Evolutionary conservation across 148 eudicot species (phyloP), one percentile per base, ranked within the genome.

Genomic region (Rhododendron molle): DNA sequence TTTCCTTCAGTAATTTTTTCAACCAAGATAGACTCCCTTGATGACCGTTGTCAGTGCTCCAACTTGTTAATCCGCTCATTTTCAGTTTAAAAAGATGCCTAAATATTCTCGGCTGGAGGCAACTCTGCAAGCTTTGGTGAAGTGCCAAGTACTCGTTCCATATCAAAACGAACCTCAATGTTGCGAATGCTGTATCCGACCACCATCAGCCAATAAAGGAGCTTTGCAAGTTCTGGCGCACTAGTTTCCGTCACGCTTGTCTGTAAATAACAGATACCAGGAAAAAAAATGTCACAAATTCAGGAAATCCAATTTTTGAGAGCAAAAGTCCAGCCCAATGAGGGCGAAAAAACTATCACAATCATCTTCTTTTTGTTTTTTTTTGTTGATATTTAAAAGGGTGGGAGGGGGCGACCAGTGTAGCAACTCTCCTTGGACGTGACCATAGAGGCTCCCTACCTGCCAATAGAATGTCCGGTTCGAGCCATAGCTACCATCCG

Each of bases 131-230:
- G 92, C 87, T 95, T 95, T 71, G 94, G 91, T 12, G 94, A 90
- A 56, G 93, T 71, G 69, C 95, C 97, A 18, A 95, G 89, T 16
- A 94, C 96, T 20, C 92, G 86, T 88, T 95, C 98, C 98, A 95
- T 94, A 87, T 95, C 98, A 82, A 93, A 93, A 76, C 97, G 98
- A 83, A 94, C 98, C 88, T 95, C 98, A 76, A 95, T 95, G 87
- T 95, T 95, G 67, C 95, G 94, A 83, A 95, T 91, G 83, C 96
- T 90, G 86, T 94, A 95, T 56, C 98, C 98, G 32, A 95, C 98
- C 86, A 95, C 96, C 98, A 95, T 95, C 76, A 95, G 89, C 98
- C 98, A 95, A 83, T 91, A 95, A 67, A 95, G 89, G 86, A 95
- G 87, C 86, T 95, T 95, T 40, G 91, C 98, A 72, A 95, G 94